phyloP scores from a whole-genome alignment of 371 early-diverging fungal species.

The Dichotomocladium elegans region DNA sequence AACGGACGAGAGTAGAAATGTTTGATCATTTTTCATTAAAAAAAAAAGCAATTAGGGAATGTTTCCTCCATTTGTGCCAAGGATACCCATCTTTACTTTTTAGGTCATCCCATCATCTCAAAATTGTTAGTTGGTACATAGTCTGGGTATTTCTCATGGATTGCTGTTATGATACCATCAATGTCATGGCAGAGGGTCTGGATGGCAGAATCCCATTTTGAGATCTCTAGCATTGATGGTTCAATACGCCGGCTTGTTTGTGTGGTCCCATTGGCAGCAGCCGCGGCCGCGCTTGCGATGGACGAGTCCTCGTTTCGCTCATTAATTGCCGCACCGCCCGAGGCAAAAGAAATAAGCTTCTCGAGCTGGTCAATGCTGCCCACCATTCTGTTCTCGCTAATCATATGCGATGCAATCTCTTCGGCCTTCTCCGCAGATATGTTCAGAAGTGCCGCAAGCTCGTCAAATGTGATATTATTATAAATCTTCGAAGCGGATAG shows the following conservation, averaged over 20 bases:
- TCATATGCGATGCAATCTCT: constrained; percentile 81
- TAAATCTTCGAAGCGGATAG: constrained; percentile 85
- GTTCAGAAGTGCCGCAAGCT: constrained; percentile 75
- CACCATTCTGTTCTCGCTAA: constrained; percentile 82
- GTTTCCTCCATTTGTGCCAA: too few relatives aligned
- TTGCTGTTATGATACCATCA: constrained; percentile 52
- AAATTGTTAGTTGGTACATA: too few relatives aligned
- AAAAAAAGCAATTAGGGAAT: too few relatives aligned
- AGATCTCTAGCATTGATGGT: constrained; percentile 44
- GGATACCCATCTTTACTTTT: too few relatives aligned
- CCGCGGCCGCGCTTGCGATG: constrained; percentile 21
- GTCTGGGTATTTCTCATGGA: constrained; percentile 53
- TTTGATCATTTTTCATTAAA: too few relatives aligned
- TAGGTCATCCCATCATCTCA: too few relatives aligned
- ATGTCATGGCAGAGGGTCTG: constrained; percentile 58
- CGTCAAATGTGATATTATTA: constrained; percentile 81
- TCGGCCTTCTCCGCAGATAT: constrained; percentile 83
- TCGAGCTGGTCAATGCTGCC: constrained; percentile 92
- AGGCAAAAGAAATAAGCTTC: constrained; percentile 76
- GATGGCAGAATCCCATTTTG: constrained; percentile 61
- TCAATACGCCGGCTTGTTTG: constrained; percentile 28
- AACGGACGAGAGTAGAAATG: too few relatives aligned
- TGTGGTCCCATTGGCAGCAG: constrained; percentile 24
- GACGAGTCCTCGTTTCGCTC: constrained; percentile 17
- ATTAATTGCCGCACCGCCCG: constrained; percentile 46